Evolutionary conservation across 1,284 basidiomycete genomes (phyloP).

Genomic region (Athelia sp.): DNA sequence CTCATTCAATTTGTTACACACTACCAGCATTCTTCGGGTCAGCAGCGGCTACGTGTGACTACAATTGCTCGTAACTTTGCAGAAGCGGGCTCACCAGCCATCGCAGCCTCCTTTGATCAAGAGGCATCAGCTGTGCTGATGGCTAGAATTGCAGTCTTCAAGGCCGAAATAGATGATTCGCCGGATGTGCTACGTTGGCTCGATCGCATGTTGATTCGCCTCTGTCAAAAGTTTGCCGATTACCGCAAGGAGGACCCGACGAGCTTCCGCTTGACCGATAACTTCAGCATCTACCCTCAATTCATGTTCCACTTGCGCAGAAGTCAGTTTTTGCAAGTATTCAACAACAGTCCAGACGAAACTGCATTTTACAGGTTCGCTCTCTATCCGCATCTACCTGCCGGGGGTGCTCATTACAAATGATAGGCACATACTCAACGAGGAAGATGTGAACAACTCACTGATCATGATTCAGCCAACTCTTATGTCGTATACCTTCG

Average conservation of each 20-base stretch:
- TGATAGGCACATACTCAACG: conserved; percentile 87
- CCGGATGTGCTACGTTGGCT: conserved; percentile 97
- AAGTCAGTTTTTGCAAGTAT: conserved; percentile 98
- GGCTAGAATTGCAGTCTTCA: conserved; percentile 99
- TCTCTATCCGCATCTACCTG: neutral
- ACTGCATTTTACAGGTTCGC: conserved; percentile 93
- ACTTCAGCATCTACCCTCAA: conserved; percentile 99
- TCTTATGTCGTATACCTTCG: conserved; percentile 98
- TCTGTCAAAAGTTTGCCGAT: conserved; percentile 99
- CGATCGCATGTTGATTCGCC: conserved; percentile 96
- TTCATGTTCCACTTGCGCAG: conserved; percentile 99
- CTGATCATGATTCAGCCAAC: conserved; percentile 99
- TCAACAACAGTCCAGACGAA: conserved; percentile 99
- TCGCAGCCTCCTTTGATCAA: conserved; percentile 95
- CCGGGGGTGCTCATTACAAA: conserved; percentile 5
- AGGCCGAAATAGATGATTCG: conserved; percentile 98
- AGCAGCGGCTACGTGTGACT: conserved; percentile 91
- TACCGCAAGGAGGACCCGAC: conserved; percentile 98
- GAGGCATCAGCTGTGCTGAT: conserved; percentile 98
- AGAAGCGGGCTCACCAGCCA: conserved; percentile 91
- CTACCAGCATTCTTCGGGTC: conserved; percentile 96
- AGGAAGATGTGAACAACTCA: conserved; percentile 99
- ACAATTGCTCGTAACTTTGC: conserved; percentile 97
- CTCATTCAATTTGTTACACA: conserved; percentile 99
- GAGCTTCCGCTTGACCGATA: conserved; percentile 90